Base-by-base conservation (phyloP, 306 rosid genomes). In the barrel medic (Medicago truncatula) region DNA sequence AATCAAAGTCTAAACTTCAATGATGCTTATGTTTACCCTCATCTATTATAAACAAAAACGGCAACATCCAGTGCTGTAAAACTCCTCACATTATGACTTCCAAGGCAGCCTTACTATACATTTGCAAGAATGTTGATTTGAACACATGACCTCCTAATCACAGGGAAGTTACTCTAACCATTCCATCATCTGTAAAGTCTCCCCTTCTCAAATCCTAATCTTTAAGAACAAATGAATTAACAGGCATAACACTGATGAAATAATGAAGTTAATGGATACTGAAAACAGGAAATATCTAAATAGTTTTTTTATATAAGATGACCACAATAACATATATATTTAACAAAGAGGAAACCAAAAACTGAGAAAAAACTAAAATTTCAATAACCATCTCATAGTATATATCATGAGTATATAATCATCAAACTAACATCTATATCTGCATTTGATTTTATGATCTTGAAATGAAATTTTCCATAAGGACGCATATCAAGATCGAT, bases 401-500 rank as follows among this genome's bases (percentile, higher is more conserved):
- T 28, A 62, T 47, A 69, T 44, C 7, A 44, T 44, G 25, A 8
- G 25, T 16, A 70, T 31, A 77, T 65, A 39, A 44, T 17, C 57
- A 59, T 47, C 31, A 71, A 13, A 41, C 47, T 43, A 70, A 41
- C 13, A 17, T 57, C 58, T 59, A 47, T 69, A 58, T 66, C 28
- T 72, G 28, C 61, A 9, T 57, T 66, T 47, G 67, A n/a, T 49
- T 65, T 34, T 60, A 40, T 60, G 41, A 44, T 53, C 77, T 41
- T 39, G 17, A 34, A 53, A 20, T 61, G 67, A 61, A 47, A 73
- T 73, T 71, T 64, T 59, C 49, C 70, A 79, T 43, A 63, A 47
- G 25, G 59, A 72, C 34, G 53, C 70, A 59, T 52, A 69, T 67
- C 64, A 60, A 52, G 60, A 70, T 67, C 16, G 62, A 78, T 70